Percentiles rank a stretch among this genome's conserved stretches.
Conservation (phyloP, 805 yeast species). For the Wickerhamiella qilinensis region DNA sequence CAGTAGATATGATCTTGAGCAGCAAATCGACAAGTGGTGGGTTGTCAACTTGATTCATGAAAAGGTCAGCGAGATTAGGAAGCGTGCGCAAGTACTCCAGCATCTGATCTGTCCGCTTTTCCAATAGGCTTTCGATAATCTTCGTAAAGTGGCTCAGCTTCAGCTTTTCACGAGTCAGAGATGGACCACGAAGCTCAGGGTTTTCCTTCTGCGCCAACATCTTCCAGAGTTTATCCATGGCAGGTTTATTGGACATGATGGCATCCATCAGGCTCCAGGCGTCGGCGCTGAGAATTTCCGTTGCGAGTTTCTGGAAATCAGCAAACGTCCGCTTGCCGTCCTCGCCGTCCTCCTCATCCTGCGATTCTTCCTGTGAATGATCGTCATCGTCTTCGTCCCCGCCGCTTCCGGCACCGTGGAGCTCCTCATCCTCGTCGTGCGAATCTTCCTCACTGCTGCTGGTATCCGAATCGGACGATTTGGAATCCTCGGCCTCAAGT, state of each 20-base stretch:
- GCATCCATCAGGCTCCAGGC: conserved; percentile 90
- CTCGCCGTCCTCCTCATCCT: conserved; percentile 18
- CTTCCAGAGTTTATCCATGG: conserved; percentile 63
- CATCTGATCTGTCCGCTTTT: conserved; percentile 75
- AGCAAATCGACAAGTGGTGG: conserved; percentile 91
- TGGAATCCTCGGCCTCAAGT: background rate
- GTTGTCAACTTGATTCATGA: conserved; percentile 73
- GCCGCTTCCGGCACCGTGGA: background rate
- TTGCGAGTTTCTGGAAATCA: conserved; percentile 47
- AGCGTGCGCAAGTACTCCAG: conserved; percentile 51
- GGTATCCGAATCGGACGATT: background rate
- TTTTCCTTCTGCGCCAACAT: conserved; percentile 54
- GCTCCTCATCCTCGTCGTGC: background rate
- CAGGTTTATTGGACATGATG: conserved; percentile 54
- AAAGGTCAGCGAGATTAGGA: conserved; percentile 56
- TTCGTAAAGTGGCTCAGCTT: conserved; percentile 82
- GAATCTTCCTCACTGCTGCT: background rate
- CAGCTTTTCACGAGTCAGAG: background rate
- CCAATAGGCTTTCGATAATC: conserved; percentile 76
- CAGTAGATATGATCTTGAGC: conserved; percentile 78
- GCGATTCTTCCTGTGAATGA: conserved; percentile 9
- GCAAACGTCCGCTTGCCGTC: conserved; percentile 5
- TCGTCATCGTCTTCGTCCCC: conserved; percentile 5
- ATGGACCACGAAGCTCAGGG: background rate
- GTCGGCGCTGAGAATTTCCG: conserved; percentile 80